Base-by-base conservation (phyloP, 2,329 filamentous ascomycete species). In the Colletotrichum sp. region DNA sequence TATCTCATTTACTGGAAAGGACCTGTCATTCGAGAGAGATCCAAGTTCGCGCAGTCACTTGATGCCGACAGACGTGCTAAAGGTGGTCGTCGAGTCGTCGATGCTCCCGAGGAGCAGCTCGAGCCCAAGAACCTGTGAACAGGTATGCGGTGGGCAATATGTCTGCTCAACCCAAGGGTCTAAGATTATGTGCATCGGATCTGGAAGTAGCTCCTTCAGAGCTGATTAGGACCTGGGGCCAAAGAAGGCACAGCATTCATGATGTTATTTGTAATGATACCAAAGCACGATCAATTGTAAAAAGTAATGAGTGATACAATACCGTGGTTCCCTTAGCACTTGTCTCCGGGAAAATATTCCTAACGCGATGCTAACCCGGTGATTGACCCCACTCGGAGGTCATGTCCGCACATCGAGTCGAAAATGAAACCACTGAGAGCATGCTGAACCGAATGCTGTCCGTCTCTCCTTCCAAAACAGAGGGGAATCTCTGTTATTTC, bases 1-100 rank as follows among this genome's bases (percentile, higher is more conserved):
- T 78, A 77, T n/a, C 63, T 78, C 24, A 78, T 78, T 4, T 78
- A 76, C 72, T 76, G 73, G 76, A 73, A 78, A 16, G 76, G 77
- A 1, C 76, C 76, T 0, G 59, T 67, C 6, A 76, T 78, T 10
- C 63, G 77, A 49, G 73, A 77, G n/a, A 68, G 60, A 26, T 78
- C 72, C 60, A 78, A 78, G 59, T 78, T 78, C 15, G 77, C 77
- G 0, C 72, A 78, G 55, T 72, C 77, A 28, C 70, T 76, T 6
- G 59, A 69, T 1, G 70, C 57, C 8, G 74, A 69, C 55, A 65
- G 74, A 21, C 70, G 70, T 0, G 65, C 70, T 3, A 74, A 73
- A 10, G 70, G 74, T 7, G 74, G 74, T 8, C 70, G 70, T 16
- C 73, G 70, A 6, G 59, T 69, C n/a, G 57, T 73, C 8, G 57